Base-by-base conservation (phyloP, 2,329 filamentous ascomycete species). In the Rosellinia necatrix region DNA sequence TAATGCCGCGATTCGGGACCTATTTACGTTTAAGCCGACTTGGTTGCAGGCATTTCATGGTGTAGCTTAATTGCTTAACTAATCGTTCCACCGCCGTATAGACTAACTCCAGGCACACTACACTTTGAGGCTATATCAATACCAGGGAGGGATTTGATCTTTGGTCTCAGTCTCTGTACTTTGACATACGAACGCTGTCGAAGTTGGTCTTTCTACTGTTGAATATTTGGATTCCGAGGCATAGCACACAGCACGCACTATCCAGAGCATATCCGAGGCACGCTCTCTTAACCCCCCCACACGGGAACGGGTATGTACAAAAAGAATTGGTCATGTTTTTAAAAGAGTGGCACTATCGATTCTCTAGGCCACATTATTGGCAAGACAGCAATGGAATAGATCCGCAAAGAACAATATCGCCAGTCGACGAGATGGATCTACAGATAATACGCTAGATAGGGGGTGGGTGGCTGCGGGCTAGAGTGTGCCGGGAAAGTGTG, bases 1-100 rank as follows among this genome's bases (percentile, higher is more conserved):
- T 46, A 42, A n/a, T 44, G 40, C 55, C 50, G 55, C 55, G 44
- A 54, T 50, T 58, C 27, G 55, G 35, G 17, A 21, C 12, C n/a
- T 13, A 6, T 19, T 21, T 22, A 34, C 19, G 12, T 13, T 44
- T 7, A 4, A 22, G 10, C n/a, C 27, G 10, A n/a, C 22, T 35
- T 30, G 15, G 22, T 27, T 50, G 27, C 37, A 8, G 34, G n/a
- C 41, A 49, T 46, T 41, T 25, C 30, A 42, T 15, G 19, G 30
- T 32, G 43, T 53, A 40, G 3, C 10, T 10, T 1, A 27, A 25
- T 15, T 15, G 7, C 25, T 4, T 17, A 47, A 13, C 9, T n/a
- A 12, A 7, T 12, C 42, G 35, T 37, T 42, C 21, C n/a, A 35
- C 37, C 21, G 22, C n/a, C 2, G 22, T 15, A 13, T 42, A 25